phyloP scores from a whole-genome alignment of 441 rosid species.

The Erodium texanum region DNA sequence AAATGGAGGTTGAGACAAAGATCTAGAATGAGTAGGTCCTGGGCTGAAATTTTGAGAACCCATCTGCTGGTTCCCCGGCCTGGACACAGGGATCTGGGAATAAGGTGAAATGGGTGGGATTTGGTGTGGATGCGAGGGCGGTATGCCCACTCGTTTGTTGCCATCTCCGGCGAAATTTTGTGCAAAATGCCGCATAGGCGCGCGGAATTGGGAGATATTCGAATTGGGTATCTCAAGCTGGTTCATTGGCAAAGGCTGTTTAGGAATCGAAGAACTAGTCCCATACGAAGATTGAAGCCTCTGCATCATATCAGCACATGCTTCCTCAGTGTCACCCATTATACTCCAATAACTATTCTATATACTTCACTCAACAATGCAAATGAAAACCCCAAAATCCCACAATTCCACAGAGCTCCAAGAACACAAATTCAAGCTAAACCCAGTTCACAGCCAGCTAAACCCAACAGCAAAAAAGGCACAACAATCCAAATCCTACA shows the following conservation, averaged over 20 bases:
- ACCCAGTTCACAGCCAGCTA: not conserved
- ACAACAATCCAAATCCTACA: not conserved
- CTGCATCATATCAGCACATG: conserved; percentile 46
- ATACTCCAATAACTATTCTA: not conserved
- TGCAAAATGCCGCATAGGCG: conserved; percentile 44
- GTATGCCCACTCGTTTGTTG: conserved; percentile 58
- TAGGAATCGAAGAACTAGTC: conserved; percentile 39
- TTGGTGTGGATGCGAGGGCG: conserved; percentile 75
- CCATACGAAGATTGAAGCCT: conserved; percentile 63
- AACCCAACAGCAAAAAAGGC: not conserved
- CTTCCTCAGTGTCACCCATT: conserved; percentile 72
- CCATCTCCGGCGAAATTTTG: conserved; percentile 37
- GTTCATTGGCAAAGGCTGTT: conserved; percentile 34
- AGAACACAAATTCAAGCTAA: not conserved
- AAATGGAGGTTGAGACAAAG: conserved; percentile 77
- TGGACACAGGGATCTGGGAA: conserved; percentile 66
- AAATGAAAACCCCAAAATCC: not conserved
- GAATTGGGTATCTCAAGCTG: conserved; percentile 55
- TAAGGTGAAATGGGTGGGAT: conserved; percentile 81
- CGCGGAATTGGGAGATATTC: conserved; percentile 42
- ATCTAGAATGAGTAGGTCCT: conserved; percentile 61
- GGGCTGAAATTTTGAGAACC: conserved; percentile 38
- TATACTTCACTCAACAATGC: not conserved
- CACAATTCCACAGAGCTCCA: not conserved
- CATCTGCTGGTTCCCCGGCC: conserved; percentile 42